phyloP scores from a whole-genome alignment of 768 basidiomycete genomes.

The Amanita polypyramis region DNA sequence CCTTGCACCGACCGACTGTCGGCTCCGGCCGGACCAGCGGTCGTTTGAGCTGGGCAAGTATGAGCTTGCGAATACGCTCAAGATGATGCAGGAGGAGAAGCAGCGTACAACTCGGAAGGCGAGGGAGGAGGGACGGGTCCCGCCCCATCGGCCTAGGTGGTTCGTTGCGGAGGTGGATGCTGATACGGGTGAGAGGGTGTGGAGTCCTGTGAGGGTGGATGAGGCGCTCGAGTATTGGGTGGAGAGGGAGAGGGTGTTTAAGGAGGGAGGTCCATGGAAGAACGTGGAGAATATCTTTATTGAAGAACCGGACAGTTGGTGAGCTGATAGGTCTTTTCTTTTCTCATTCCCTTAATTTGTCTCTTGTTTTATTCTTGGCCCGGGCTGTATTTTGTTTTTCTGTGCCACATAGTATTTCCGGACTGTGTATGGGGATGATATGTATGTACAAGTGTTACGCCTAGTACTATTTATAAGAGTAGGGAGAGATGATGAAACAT shows the following conservation, averaged over 20 bases:
- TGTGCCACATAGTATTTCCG: not conserved
- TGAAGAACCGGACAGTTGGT: conserved; percentile 37
- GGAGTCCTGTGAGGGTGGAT: conserved; percentile 52
- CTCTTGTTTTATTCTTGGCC: not conserved
- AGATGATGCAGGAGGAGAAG: conserved; percentile 71
- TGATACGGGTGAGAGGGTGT: conserved; percentile 86
- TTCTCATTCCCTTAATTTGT: not conserved
- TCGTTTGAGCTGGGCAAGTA: conserved; percentile 89
- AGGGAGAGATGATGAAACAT: no score
- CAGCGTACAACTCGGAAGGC: conserved; percentile 65
- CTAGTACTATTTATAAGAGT: no score
- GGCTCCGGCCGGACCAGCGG: conserved; percentile 85
- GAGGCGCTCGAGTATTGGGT: conserved; percentile 69
- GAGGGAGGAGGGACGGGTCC: conserved; percentile 62
- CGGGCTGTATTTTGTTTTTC: no score
- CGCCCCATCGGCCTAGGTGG: conserved; percentile 81
- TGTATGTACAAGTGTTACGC: not conserved
- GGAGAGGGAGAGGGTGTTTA: conserved; percentile 61
- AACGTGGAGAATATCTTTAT: conserved; percentile 78
- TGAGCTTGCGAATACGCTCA: conserved; percentile 73
- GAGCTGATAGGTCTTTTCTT: not conserved
- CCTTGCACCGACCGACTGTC: conserved; percentile 85
- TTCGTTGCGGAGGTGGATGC: conserved; percentile 73
- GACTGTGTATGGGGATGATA: not conserved
- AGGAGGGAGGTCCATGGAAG: conserved; percentile 26